Evolutionary conservation across 176 grass and related monocot species (phyloP).

Genomic region (Musa schizocarpa): DNA sequence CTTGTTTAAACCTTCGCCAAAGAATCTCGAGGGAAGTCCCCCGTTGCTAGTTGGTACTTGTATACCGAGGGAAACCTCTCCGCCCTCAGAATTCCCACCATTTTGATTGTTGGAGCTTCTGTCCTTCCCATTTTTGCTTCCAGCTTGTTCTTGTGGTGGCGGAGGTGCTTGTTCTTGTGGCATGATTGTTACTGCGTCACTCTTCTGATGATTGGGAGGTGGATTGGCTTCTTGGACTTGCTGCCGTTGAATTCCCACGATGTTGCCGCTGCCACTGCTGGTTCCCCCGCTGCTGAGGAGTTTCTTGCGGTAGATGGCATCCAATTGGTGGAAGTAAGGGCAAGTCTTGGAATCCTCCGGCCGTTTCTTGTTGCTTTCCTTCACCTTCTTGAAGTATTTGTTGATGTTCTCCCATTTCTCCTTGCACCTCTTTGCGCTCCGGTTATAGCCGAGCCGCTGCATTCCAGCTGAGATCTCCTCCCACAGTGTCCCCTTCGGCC

Average conservation of each 20-base stretch:
- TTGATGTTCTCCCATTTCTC: slow-evolving; percentile 99
- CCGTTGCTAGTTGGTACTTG: slow-evolving; percentile 15
- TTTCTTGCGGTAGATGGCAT: slow-evolving; percentile 64
- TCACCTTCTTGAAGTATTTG: slow-evolving; percentile 97
- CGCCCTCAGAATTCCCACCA: slow-evolving; percentile 12
- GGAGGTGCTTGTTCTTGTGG: not conserved
- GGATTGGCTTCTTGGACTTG: not conserved
- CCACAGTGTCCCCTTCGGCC: slow-evolving; percentile 66
- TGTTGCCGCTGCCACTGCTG: not conserved
- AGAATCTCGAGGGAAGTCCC: not conserved
- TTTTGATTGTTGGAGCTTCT: slow-evolving; percentile 20
- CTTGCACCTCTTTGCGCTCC: slow-evolving; percentile 83
- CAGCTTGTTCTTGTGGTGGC: slow-evolving; percentile 1
- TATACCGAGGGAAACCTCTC: not conserved
- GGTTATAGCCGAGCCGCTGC: slow-evolving; percentile 71
- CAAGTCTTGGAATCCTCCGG: slow-evolving; percentile 88
- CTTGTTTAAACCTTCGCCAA: not conserved
- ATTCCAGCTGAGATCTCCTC: slow-evolving; percentile 78
- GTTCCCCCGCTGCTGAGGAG: slow-evolving; percentile 13
- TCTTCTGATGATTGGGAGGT: not conserved
- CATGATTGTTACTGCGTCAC: not conserved
- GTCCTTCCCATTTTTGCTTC: slow-evolving; percentile 29
- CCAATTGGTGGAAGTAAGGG: slow-evolving; percentile 84
- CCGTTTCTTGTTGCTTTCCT: slow-evolving; percentile 81
- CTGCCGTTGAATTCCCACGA: not conserved